Base-by-base conservation (phyloP, 805 yeast species). In the Zygoascus bituminiphila region DNA sequence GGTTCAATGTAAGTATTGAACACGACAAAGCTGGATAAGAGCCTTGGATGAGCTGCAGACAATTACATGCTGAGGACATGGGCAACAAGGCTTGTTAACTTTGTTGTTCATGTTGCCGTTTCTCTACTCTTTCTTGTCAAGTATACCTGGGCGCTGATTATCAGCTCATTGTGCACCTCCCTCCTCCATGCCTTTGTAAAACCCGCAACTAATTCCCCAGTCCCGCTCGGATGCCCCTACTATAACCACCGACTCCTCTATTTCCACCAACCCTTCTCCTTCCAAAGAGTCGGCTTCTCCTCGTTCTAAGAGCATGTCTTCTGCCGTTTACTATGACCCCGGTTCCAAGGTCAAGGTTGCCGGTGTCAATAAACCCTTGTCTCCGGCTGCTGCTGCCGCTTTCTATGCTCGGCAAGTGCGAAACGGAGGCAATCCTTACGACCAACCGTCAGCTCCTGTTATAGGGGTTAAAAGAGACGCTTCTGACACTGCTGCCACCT, bases 371-470 rank as follows among this genome's bases (percentile, higher is more conserved):
- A 43, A 50, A 41, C 46, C 45, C 14, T 41, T 53, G 26, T 45
- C 54, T 35, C 49, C 56, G 14, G 62, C 59, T 38, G 60, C 63
- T 24, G 67, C 64, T 40, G 60, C 62, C 41, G 69, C 68, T 15
- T 54, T 56, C 44, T 67, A 64, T 54, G 57, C 58, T 50, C 64
- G 62, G 44, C 64, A 64, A 39, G 56, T 65, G 42, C 52, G 51
- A 46, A 52, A 57, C 42, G 69, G 70, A 44, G 61, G 62, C 46
- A 62, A 55, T 51, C 7, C n/a, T 12, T 29, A 29, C 9, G 59
- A 61, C 47, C 42, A 49, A 24, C 69, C 71, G 22, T 63, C 67
- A 46, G 58, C 62, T 24, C 71, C 72, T 21, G 50, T 60, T 14
- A 64, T 68, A 14, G 73, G 72, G 1, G 65, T 68, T 35, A 57